A percentile compares a stretch with the other conserved stretches of the same genome.
These are phyloP conservation scores for Crassisporium funariophilum DNA, from an alignment of 768 basidiomycete genomes.

Conservation along the genomic window DNA sequence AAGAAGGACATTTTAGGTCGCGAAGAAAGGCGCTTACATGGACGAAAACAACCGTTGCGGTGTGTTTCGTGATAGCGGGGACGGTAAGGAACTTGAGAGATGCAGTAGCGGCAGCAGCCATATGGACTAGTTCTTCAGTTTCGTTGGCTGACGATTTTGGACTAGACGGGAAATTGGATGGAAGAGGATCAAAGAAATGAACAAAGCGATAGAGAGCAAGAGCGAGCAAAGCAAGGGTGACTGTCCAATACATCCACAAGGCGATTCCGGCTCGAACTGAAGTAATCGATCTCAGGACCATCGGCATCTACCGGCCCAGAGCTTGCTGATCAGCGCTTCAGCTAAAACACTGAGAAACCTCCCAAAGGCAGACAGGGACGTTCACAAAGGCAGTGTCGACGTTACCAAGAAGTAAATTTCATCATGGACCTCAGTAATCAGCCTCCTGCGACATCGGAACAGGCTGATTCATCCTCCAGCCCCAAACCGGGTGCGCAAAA, in stretches of 20 bases:
- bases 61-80: constrained; percentile 62
- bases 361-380: constrained; percentile 6
- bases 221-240: constrained; percentile 24
- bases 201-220: constrained; percentile 26
- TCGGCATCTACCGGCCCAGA: constrained; percentile 47
- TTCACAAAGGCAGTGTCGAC: constrained; percentile 3
- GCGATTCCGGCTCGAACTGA: constrained; percentile 27
- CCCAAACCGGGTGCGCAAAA: constrained; percentile 9
- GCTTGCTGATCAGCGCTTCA: not conserved
- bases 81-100: constrained; percentile 57
- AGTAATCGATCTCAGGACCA: constrained; percentile 42
- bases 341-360: constrained; percentile 1
- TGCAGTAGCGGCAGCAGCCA: constrained; percentile 36
- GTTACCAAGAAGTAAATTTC: constrained; percentile 1
- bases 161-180: constrained; percentile 10
- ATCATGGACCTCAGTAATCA: not conserved
- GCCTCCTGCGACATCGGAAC: constrained; percentile 4
- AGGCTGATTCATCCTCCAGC: constrained; percentile 1
- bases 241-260: constrained; percentile 26
- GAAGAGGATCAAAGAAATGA: constrained; percentile 16
- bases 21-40: constrained; percentile 59
- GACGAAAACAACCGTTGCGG: constrained; percentile 86
- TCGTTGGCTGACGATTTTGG: constrained; percentile 5
- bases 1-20: not conserved
- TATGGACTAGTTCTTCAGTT: no score